Percentiles rank a stretch among this genome's conserved stretches.
These are phyloP conservation scores for Colletotrichum viniferum DNA, from an alignment of 2,329 filamentous ascomycete genomes.

Conservation along the genomic window DNA sequence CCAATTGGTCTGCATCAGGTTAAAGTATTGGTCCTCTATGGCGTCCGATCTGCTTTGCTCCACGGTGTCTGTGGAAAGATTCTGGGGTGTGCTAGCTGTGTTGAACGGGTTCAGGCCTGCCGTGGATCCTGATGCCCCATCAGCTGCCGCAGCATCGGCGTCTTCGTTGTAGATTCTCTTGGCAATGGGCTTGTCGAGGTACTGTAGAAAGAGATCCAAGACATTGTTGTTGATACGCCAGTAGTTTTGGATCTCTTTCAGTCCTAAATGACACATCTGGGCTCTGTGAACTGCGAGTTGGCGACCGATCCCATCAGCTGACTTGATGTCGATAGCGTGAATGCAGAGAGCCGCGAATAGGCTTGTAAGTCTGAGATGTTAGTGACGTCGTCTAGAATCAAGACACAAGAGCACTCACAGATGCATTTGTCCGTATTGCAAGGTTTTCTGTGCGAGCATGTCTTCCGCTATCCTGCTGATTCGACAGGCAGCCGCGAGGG, in stretches of 20 bases:
- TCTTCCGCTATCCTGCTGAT: constrained; percentile 43
- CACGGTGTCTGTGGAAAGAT: background rate
- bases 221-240: constrained; percentile 44
- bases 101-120: background rate
- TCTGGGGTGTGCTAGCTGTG: background rate
- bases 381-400: background rate
- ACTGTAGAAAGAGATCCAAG: constrained; percentile 40
- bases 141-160: background rate
- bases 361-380: constrained; percentile 34
- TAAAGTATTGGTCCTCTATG: constrained; percentile 40
- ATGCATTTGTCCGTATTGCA: constrained; percentile 43
- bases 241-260: constrained; percentile 43
- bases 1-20: constrained; percentile 35
- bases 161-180: constrained; percentile 31
- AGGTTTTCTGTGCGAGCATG: constrained; percentile 37
- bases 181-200: constrained; percentile 41
- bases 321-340: constrained; percentile 39
- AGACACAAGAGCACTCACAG: constrained; percentile 26
- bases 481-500: constrained; percentile 35
- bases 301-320: constrained; percentile 34
- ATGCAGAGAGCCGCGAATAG: constrained; percentile 42
- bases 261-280: constrained; percentile 39
- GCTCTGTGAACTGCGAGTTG: constrained; percentile 40
- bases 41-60: constrained; percentile 25
- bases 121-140: background rate